Evolutionary conservation across 2,329 filamentous ascomycete species (phyloP).

Genomic region (Dothistroma septosporum): DNA sequence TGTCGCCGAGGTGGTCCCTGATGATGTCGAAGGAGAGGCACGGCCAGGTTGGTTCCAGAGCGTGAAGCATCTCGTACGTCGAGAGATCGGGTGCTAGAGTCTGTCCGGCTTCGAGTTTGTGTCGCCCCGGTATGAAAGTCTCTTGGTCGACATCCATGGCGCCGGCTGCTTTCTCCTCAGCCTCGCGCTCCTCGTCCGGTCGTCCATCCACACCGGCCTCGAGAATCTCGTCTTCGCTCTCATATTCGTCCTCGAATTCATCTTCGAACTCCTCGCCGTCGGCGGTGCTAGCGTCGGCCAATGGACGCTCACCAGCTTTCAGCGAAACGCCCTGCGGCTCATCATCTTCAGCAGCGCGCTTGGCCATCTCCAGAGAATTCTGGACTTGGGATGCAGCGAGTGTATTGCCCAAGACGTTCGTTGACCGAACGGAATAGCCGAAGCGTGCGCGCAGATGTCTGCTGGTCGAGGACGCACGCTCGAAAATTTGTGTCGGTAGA

Average conservation of each 20-base stretch:
- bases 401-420: conserved; percentile 28
- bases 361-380: conserved; percentile 49
- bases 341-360: conserved; percentile 54
- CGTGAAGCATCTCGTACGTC: conserved; percentile 98
- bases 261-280: conserved; percentile 78
- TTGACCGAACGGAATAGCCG: conserved; percentile 21
- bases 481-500: background rate
- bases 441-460: conserved; percentile 14
- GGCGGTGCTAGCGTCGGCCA: conserved; percentile 46
- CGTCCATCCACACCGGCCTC: conserved; percentile 92
- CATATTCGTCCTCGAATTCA: conserved; percentile 88
- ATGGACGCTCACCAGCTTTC: conserved; percentile 59
- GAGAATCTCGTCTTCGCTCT: conserved; percentile 83
- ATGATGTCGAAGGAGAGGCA: conserved; percentile 95
- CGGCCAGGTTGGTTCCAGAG: conserved; percentile 89
- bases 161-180: conserved; percentile 71
- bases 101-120: conserved; percentile 85
- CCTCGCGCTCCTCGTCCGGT: conserved; percentile 87
- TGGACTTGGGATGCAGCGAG: conserved; percentile 25
- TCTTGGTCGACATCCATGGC: conserved; percentile 92
- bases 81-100: conserved; percentile 84
- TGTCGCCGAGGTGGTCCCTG: conserved; percentile 77
- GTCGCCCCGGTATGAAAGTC: conserved; percentile 92
- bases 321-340: conserved; percentile 46
- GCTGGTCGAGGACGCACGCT: background rate